These are phyloP conservation scores for Thermothelomyces thermophilus DNA, from an alignment of 2,329 filamentous ascomycete genomes.

Conservation along the genomic window DNA sequence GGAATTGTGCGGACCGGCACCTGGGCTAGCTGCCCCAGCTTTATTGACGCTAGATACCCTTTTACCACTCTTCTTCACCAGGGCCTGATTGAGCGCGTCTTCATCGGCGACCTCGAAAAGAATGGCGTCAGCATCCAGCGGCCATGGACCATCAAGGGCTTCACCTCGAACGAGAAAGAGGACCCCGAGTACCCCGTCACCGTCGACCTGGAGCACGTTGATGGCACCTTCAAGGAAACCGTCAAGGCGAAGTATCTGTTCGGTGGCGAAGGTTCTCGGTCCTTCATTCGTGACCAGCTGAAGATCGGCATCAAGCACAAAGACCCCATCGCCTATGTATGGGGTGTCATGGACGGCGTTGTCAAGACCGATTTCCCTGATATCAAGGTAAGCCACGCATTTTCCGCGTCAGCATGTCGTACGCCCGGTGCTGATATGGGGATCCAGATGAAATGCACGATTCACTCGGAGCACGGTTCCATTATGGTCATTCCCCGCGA, in stretches of 20 bases:
- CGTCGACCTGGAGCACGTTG: slow-evolving; percentile 69
- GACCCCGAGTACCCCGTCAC: slow-evolving; percentile 68
- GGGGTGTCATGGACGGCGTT: slow-evolving; percentile 71
- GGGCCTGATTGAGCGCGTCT: slow-evolving; percentile 63
- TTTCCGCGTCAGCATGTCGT: too few species aligned
- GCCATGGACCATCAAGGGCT: slow-evolving; percentile 58
- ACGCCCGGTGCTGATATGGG: slow-evolving; percentile 38
- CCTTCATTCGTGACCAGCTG: slow-evolving; percentile 56
- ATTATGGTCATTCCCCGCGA: slow-evolving; percentile 76
- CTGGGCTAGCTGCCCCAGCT: slow-evolving; percentile 84
- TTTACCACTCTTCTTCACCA: slow-evolving; percentile 67
- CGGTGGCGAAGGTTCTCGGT: slow-evolving; percentile 64
- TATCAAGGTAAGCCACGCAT: too few species aligned
- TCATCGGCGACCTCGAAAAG: slow-evolving; percentile 59
- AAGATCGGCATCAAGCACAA: slow-evolving; percentile 65
- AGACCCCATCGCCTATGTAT: slow-evolving; percentile 64
- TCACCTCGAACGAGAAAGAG: slow-evolving; percentile 49
- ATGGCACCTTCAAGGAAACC: slow-evolving; percentile 62
- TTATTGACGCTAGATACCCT: slow-evolving; percentile 66
- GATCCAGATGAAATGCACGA: slow-evolving; percentile 62
- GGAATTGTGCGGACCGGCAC: slow-evolving; percentile 61
- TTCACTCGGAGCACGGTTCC: slow-evolving; percentile 66
- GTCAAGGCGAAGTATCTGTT: slow-evolving; percentile 65
- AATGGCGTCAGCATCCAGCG: slow-evolving; percentile 55
- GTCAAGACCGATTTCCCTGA: slow-evolving; percentile 70